Conservation (phyloP, 129 eudicot species). For the Centella asiatica region DNA sequence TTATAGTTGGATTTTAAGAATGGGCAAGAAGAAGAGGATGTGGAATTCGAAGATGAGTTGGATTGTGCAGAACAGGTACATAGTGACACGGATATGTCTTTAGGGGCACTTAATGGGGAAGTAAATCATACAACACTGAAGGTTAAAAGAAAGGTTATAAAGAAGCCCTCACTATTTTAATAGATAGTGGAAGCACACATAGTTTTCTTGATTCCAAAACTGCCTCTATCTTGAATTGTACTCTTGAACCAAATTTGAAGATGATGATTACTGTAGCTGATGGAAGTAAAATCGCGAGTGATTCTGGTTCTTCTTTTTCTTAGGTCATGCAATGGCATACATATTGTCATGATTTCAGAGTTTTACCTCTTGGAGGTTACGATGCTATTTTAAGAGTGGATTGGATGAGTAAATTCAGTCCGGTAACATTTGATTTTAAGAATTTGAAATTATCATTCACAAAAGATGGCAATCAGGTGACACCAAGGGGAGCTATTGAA, state of each 20-base stretch:
- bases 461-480: neutral
- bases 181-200: slow-evolving; percentile 1
- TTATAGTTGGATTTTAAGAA: too few relatives aligned
- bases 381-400: neutral
- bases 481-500: too few relatives aligned
- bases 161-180: neutral
- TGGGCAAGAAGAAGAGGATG: too few relatives aligned
- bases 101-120: neutral
- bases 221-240: neutral
- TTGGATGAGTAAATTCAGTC: neutral
- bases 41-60: too few relatives aligned
- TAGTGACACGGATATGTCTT: neutral
- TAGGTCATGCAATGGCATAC: neutral
- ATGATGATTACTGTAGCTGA: too few relatives aligned
- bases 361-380: neutral
- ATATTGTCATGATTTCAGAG: neutral
- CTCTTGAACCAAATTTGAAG: too few relatives aligned
- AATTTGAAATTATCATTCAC: neutral
- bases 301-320: too few relatives aligned
- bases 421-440: neutral
- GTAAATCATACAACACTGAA: neutral
- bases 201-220: neutral
- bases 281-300: neutral
- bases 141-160: neutral
- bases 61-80: too few relatives aligned